Conservation (phyloP, 1,139 yeast genomes). For the Petasospora fabianii region DNA sequence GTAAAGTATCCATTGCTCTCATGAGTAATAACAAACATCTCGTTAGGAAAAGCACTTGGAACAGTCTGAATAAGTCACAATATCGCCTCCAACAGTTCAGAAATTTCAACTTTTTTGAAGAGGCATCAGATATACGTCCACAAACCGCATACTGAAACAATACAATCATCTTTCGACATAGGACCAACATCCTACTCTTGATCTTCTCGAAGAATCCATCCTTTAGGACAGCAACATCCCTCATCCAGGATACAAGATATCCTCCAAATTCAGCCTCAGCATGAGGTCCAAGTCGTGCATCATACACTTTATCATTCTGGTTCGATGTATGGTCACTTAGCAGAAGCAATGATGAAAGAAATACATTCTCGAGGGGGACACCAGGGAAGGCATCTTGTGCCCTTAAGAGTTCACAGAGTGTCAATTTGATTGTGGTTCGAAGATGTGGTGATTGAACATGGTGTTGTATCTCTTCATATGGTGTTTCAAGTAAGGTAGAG, state of each 20-base stretch:
- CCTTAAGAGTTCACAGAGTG: not conserved
- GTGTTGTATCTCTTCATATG: slow-evolving; percentile 1
- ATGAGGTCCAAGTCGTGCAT: slow-evolving; percentile 12
- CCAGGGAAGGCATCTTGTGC: slow-evolving; percentile 1
- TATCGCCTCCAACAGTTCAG: slow-evolving; percentile 14
- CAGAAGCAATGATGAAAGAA: slow-evolving; percentile 9
- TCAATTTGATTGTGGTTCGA: not conserved
- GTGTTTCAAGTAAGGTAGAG: not conserved
- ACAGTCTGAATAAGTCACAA: slow-evolving; percentile 13
- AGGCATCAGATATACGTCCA: not conserved
- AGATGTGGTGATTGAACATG: not conserved
- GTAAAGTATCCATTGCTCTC: slow-evolving; percentile 13
- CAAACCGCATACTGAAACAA: slow-evolving; percentile 5
- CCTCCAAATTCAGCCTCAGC: slow-evolving; percentile 8
- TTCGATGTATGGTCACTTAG: slow-evolving; percentile 11
- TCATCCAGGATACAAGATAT: slow-evolving; percentile 8
- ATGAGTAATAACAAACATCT: slow-evolving; percentile 14
- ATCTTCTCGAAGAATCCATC: slow-evolving; percentile 14
- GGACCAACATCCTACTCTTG: slow-evolving; percentile 4
- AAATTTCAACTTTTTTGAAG: slow-evolving; percentile 7
- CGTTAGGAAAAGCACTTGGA: slow-evolving; percentile 5
- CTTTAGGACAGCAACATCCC: slow-evolving; percentile 8
- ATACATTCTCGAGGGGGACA: slow-evolving; percentile 7
- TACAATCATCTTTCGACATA: slow-evolving; percentile 7
- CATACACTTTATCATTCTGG: slow-evolving; percentile 6